A percentile compares a stretch with the other conserved stretches of the same genome.
Evolutionary conservation across 805 yeast genomes (phyloP).

Genomic region (Hermanozyma aechmeae): DNA sequence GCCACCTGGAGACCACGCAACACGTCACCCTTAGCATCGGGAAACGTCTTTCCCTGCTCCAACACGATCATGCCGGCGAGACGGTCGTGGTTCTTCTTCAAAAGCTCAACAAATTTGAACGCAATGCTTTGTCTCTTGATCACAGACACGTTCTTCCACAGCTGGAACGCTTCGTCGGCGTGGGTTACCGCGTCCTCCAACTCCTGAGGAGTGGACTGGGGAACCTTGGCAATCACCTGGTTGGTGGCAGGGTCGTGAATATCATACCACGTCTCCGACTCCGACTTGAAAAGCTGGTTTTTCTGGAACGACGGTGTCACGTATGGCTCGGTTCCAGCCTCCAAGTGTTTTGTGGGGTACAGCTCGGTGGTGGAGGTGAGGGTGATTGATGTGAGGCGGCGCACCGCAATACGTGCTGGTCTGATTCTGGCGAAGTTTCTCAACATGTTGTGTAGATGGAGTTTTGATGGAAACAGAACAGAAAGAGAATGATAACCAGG

Average conservation of each 20-base stretch:
- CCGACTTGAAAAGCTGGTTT: slow-evolving; percentile 41
- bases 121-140: slow-evolving; percentile 69
- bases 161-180: slow-evolving; percentile 52
- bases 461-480: no score
- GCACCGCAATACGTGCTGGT: no score
- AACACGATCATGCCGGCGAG: slow-evolving; percentile 47
- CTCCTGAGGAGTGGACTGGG: slow-evolving; percentile 62
- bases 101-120: slow-evolving; percentile 57
- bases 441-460: no score
- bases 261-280: slow-evolving; percentile 45
- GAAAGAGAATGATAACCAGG: no score
- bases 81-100: slow-evolving; percentile 58
- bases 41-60: slow-evolving; percentile 49
- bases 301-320: slow-evolving; percentile 43
- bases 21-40: slow-evolving; percentile 68
- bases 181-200: slow-evolving; percentile 55
- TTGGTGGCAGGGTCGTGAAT: slow-evolving; percentile 73
- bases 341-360: slow-evolving; percentile 35
- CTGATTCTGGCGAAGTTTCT: no score
- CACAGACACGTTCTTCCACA: slow-evolving; percentile 46
- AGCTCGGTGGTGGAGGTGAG: slow-evolving; percentile 22
- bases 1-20: slow-evolving; percentile 73
- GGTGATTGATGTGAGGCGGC: no score
- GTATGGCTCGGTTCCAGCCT: slow-evolving; percentile 31
- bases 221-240: slow-evolving; percentile 55